These are phyloP conservation scores for Parafenestella ontariensis DNA, from an alignment of 2,329 filamentous ascomycete species.

Conservation along the genomic window DNA sequence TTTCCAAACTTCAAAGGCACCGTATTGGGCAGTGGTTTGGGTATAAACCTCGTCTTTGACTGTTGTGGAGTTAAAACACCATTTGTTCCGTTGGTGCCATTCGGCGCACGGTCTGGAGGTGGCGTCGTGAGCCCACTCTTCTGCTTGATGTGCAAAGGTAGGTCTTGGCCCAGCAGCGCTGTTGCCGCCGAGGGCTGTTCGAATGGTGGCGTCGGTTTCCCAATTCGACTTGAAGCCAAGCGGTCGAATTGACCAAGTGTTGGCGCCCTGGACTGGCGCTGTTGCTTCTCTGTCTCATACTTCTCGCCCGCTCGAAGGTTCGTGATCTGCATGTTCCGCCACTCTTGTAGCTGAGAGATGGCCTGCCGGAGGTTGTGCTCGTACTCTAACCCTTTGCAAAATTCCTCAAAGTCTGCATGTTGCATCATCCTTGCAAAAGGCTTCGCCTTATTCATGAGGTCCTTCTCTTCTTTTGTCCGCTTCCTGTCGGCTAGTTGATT, in stretches of 20 bases:
- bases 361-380: constrained; percentile 91
- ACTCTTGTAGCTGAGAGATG: constrained; percentile 90
- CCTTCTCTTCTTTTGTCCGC: constrained; percentile 91
- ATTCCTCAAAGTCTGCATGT: constrained; percentile 83
- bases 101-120: constrained; percentile 53
- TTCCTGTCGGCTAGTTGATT: constrained; percentile 92
- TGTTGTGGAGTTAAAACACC: constrained; percentile 48
- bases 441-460: constrained; percentile 90
- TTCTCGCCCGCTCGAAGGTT: constrained; percentile 88
- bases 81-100: constrained; percentile 58
- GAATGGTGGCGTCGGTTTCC: constrained; percentile 66
- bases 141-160: constrained; percentile 67
- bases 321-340: constrained; percentile 83
- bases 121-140: constrained; percentile 51
- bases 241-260: constrained; percentile 86
- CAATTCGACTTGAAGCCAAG: constrained; percentile 73
- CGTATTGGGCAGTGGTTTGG: constrained; percentile 66
- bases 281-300: constrained; percentile 87
- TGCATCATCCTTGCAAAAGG: constrained; percentile 98
- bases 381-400: constrained; percentile 84
- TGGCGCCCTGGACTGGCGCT: constrained; percentile 68
- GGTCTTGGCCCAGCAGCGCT: constrained; percentile 77
- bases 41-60: constrained; percentile 57
- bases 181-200: constrained; percentile 79
- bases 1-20: constrained; percentile 72